These are phyloP conservation scores for Lentinula sp. DNA, from an alignment of 768 basidiomycete species.

Conservation along the genomic window DNA sequence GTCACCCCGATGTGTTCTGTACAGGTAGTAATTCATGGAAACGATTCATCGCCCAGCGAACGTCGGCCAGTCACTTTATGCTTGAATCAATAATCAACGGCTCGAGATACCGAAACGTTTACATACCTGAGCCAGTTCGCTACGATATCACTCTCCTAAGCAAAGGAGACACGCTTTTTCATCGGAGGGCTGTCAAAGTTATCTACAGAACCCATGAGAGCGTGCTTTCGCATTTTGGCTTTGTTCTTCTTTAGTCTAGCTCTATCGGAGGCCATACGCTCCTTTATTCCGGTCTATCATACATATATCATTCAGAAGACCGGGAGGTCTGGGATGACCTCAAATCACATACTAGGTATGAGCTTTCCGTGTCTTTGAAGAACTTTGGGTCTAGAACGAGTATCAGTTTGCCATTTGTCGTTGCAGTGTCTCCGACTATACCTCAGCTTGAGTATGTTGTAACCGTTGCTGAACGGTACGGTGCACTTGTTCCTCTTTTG, in stretches of 20 bases:
- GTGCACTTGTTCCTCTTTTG: slow-evolving; percentile 37
- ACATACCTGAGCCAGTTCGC: not conserved
- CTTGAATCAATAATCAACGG: not conserved
- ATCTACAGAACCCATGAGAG: not conserved
- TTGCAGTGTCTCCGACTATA: not conserved
- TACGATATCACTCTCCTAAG: not conserved
- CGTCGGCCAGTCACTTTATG: not conserved
- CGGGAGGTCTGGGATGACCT: not conserved
- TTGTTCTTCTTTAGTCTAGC: not conserved
- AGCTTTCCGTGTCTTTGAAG: not conserved
- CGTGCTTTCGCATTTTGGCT: not conserved
- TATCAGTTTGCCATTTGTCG: not conserved
- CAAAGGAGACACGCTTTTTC: slow-evolving; percentile 5
- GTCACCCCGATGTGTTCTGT: no score
- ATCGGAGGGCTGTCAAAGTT: not conserved
- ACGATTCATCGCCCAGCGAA: not conserved
- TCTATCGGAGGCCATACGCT: not conserved
- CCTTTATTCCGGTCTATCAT: not conserved
- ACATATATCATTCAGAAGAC: not conserved
- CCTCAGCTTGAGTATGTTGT: slow-evolving; percentile 25
- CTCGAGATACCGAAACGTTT: not conserved
- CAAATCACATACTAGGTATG: not conserved
- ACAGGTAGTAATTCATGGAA: no score
- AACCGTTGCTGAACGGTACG: slow-evolving; percentile 33
- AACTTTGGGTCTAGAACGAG: not conserved